Evolutionary conservation across 208 protist species (phyloP), one percentile per base, ranked within the genome.

Genomic region (Leishmania turanica): DNA sequence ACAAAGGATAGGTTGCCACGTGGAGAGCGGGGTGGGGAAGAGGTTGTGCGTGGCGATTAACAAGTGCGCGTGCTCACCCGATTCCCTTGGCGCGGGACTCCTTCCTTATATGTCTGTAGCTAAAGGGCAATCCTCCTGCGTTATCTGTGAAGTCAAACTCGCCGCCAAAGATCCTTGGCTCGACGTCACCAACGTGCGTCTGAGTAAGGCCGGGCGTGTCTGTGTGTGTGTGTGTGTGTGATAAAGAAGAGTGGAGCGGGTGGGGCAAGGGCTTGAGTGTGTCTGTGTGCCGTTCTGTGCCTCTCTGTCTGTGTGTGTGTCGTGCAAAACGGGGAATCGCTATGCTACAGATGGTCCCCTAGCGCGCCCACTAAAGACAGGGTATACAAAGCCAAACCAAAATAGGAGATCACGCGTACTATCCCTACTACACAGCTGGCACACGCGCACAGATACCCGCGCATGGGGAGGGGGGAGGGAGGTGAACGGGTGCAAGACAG

Each of bases 381-480:
- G 37, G 37, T 64, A 64, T 64, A 31, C n/a, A 9, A 15, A 27
- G 27, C 19, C n/a, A 34, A 34, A 31, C 9, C 3, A 62, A 47
- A 40, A 34, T 45, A 27, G 31, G 15, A 3, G 19, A 47, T 11
- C 8, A 8, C 70, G 15, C 27, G 24, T 37, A 37, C 42, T 74
- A 69, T 56, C 42, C 51, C 51, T 60, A 76, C 47, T 76, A 62
- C 51, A 76, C 21, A 45, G 2, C 42, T 27, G n/a, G 45, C 27
- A 11, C 40, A 54, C 0, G 42, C 27, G 11, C 17, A 51, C 31
- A n/a, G 7, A 49, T 31, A 49, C 69, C 31, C 69, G 17, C 45
- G 47, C 69, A 51, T 73, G n/a, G 6, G 64, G n/a, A 21, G 42
- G 66, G 66, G 79, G 13, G 83, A 71, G 62, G 72, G 17, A 78